Percentiles rank a stretch among this genome's conserved stretches.
Conservation (phyloP, 78 protist genomes). For the Acrasis kona region DNA sequence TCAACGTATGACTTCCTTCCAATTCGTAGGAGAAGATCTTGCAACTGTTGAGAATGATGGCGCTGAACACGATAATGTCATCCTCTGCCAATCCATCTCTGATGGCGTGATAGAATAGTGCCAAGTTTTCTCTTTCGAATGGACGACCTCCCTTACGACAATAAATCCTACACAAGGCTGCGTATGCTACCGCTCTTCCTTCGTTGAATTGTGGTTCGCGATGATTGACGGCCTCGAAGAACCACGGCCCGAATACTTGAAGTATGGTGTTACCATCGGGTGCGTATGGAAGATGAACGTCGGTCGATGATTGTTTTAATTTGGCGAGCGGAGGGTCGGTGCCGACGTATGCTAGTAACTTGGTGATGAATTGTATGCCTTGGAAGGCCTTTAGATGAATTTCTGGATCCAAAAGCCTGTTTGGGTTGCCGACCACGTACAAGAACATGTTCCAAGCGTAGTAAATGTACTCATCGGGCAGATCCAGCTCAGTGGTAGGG, state of each 20-base stretch:
- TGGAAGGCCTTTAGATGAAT: background rate
- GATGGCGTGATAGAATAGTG: background rate
- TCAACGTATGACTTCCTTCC: background rate
- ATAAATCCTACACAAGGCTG: background rate
- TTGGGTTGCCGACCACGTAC: background rate
- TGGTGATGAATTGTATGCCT: background rate
- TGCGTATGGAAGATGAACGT: background rate
- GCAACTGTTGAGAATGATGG: background rate
- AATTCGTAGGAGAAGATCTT: background rate
- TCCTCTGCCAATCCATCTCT: background rate
- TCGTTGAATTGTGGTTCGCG: background rate
- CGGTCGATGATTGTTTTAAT: background rate
- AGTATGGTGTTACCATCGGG: constrained; percentile 1
- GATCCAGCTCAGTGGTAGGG: background rate
- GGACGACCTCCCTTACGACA: constrained; percentile 1
- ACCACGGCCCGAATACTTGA: background rate
- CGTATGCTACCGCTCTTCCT: background rate
- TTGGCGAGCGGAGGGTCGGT: background rate
- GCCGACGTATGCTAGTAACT: background rate
- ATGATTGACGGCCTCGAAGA: background rate
- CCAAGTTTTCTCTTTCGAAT: background rate
- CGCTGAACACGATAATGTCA: background rate
- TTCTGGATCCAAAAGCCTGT: background rate
- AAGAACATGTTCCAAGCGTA: background rate
- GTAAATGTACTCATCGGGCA: background rate